These are phyloP conservation scores for Candida krabiensis DNA, from an alignment of 805 yeast genomes.

Conservation along the genomic window DNA sequence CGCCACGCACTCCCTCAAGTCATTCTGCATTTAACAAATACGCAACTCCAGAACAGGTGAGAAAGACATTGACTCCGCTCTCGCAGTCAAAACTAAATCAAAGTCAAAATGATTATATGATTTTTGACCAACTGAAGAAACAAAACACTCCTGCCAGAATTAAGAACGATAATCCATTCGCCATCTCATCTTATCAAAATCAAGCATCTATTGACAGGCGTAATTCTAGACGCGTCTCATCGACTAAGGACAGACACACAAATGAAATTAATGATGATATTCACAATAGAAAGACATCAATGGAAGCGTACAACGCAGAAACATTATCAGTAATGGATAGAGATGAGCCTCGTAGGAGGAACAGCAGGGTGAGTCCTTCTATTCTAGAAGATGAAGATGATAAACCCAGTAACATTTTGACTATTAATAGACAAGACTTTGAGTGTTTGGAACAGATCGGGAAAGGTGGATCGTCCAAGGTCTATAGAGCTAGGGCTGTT, in stretches of 20 bases:
- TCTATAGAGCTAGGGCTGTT: conserved; percentile 66
- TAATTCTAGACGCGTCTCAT: not conserved
- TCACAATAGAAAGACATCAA: not conserved
- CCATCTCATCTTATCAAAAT: conserved; percentile 1
- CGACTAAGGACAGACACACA: not conserved
- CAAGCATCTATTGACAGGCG: not conserved
- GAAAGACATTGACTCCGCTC: conserved; percentile 23
- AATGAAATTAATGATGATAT: not conserved
- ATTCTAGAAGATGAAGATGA: conserved; percentile 5
- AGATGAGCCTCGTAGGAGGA: not conserved
- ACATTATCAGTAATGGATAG: not conserved
- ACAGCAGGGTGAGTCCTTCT: not conserved
- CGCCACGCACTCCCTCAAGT: conserved; percentile 9
- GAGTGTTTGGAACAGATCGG: conserved; percentile 80
- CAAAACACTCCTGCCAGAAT: conserved; percentile 2
- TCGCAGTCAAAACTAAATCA: conserved; percentile 18
- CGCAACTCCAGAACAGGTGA: conserved; percentile 28
- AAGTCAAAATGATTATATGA: conserved; percentile 3
- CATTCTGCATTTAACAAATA: conserved; percentile 5
- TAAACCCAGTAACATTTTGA: conserved; percentile 15
- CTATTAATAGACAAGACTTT: conserved; percentile 62
- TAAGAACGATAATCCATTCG: not conserved
- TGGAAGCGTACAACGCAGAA: not conserved
- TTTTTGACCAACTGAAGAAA: conserved; percentile 6
- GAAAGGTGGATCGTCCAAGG: conserved; percentile 91